phyloP scores from a whole-genome alignment of 2,329 filamentous ascomycete genomes.

The Ceratocystis cacaofunesta region DNA sequence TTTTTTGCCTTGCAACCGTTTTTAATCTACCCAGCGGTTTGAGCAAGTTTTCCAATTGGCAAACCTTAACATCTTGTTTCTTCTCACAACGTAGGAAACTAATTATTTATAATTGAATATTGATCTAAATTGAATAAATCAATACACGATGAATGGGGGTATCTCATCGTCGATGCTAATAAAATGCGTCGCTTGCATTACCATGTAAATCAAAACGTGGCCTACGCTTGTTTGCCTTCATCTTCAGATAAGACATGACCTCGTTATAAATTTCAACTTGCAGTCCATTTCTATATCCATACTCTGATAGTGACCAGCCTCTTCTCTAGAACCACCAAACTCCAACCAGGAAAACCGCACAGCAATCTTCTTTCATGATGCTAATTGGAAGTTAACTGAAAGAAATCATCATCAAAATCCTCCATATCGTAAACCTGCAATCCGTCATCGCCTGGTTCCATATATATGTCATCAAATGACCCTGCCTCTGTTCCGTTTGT shows the following conservation, averaged over 20 bases:
- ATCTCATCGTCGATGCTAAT: not conserved
- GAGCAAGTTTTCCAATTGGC: not conserved
- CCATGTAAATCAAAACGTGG: not conserved
- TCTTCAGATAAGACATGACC: no score
- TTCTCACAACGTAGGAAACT: not conserved
- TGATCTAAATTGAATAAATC: not conserved
- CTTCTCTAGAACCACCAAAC: no score
- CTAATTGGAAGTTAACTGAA: not conserved
- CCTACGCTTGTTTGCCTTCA: no score
- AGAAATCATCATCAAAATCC: conserved; percentile 15
- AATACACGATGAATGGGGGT: not conserved
- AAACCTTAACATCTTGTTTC: not conserved
- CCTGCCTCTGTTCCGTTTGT: not conserved
- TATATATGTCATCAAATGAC: conserved; percentile 13
- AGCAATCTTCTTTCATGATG: no score
- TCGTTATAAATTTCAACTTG: no score
- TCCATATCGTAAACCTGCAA: conserved; percentile 13
- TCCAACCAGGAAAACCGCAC: no score
- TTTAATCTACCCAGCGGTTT: not conserved
- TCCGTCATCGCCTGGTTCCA: conserved; percentile 12
- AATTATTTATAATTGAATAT: not conserved
- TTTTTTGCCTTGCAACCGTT: not conserved
- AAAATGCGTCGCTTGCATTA: not conserved
- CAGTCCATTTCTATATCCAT: no score
- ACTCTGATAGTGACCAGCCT: no score